Evolutionary conservation across 2,329 filamentous ascomycete genomes (phyloP).

Genomic region (Pestalotiopsis sp.): DNA sequence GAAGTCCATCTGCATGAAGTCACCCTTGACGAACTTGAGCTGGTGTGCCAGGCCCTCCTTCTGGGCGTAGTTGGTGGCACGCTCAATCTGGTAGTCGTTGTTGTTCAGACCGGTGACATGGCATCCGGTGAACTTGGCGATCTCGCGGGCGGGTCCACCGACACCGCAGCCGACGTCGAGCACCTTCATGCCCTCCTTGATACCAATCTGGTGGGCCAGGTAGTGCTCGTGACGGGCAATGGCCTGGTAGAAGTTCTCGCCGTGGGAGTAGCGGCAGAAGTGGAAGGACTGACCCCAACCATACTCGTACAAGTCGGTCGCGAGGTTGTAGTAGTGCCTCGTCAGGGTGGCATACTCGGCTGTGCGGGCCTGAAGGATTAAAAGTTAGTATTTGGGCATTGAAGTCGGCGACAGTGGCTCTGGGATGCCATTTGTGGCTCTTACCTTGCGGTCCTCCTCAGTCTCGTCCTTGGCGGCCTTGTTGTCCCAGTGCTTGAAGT

Average conservation of each 20-base stretch:
- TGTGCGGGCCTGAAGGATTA: slow-evolving; percentile 64
- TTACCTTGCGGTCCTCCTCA: slow-evolving; percentile 75
- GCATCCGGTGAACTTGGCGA: slow-evolving; percentile 90
- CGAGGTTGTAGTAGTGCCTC: slow-evolving; percentile 96
- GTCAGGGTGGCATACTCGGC: slow-evolving; percentile 93
- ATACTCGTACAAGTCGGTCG: slow-evolving; percentile 96
- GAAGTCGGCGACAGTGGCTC: neutral
- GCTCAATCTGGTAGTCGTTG: slow-evolving; percentile 98
- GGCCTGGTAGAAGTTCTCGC: slow-evolving; percentile 86
- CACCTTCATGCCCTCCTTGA: slow-evolving; percentile 85
- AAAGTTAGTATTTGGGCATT: neutral
- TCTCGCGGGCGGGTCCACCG: slow-evolving; percentile 91
- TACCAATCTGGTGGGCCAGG: slow-evolving; percentile 84
- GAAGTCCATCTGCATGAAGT: slow-evolving; percentile 99
- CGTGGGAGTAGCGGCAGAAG: slow-evolving; percentile 89
- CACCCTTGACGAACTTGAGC: slow-evolving; percentile 87
- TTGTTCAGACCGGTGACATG: slow-evolving; percentile 95
- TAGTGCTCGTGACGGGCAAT: slow-evolving; percentile 98
- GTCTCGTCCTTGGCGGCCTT: slow-evolving; percentile 81
- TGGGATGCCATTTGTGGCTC: slow-evolving; percentile 27
- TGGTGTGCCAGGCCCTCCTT: slow-evolving; percentile 82
- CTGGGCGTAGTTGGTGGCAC: slow-evolving; percentile 81
- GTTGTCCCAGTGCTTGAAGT: slow-evolving; percentile 97
- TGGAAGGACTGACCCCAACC: slow-evolving; percentile 97
- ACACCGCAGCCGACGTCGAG: slow-evolving; percentile 97